A percentile compares a stretch with the other conserved stretches of the same genome.
Evolutionary conservation across 768 basidiomycete species (phyloP).

Genomic region (Lactarius indigo): DNA sequence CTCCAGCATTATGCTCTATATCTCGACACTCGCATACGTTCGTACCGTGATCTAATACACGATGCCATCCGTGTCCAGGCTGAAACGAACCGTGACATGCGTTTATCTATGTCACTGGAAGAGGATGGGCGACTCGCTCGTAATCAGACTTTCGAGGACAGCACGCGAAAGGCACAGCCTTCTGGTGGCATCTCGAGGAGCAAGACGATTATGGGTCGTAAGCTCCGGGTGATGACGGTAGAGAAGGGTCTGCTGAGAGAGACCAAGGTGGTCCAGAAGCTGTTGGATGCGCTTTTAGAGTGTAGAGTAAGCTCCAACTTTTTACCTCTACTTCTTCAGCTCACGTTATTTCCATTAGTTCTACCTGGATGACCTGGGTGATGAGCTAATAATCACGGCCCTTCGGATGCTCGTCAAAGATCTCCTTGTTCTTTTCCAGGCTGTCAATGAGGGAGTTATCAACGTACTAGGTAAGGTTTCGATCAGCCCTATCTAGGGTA

Average conservation of each 20-base stretch:
- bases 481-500: constrained; percentile 34
- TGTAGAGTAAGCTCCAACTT: constrained; percentile 64
- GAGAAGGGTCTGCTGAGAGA: constrained; percentile 95
- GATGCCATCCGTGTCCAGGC: constrained; percentile 93
- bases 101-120: constrained; percentile 60
- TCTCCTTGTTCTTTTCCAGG: constrained; percentile 90
- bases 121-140: constrained; percentile 39
- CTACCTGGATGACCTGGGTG: constrained; percentile 89
- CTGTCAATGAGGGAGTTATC: constrained; percentile 92
- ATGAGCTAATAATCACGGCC: constrained; percentile 85
- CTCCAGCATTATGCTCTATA: constrained; percentile 85
- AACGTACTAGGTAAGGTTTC: constrained; percentile 65
- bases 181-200: constrained; percentile 41
- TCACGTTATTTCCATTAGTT: constrained; percentile 49
- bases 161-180: not conserved
- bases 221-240: constrained; percentile 86
- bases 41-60: constrained; percentile 88
- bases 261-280: constrained; percentile 83
- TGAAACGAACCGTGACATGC: constrained; percentile 85
- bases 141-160: constrained; percentile 22
- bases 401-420: constrained; percentile 95
- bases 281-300: constrained; percentile 85
- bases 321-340: not conserved
- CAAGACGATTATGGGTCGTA: constrained; percentile 78
- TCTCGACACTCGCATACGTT: constrained; percentile 81